Conservation (phyloP, 164 flowering plant genomes). For the Berberis vulgaris region DNA sequence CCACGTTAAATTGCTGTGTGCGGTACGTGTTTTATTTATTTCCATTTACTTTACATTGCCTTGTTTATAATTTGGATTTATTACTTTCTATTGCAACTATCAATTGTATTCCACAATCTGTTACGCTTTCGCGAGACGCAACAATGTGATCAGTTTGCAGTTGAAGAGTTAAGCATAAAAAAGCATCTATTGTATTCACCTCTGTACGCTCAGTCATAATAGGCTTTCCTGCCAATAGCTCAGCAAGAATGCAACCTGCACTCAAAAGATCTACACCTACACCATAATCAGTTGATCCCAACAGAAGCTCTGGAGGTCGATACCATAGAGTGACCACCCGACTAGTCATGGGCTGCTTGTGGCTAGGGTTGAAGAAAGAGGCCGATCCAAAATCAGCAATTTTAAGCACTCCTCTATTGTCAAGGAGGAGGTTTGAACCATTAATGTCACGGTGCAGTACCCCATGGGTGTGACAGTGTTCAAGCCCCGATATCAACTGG, state of each 20-base stretch:
- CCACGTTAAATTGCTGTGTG: too few relatives aligned
- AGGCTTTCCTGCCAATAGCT: constrained; percentile 79
- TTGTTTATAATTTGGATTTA: too few relatives aligned
- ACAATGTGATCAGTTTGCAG: too few relatives aligned
- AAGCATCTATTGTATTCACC: constrained; percentile 23
- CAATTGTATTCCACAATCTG: too few relatives aligned
- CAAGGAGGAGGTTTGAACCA: constrained; percentile 85
- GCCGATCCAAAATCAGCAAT: constrained; percentile 68
- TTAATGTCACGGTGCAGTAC: constrained; percentile 76
- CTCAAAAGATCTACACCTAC: constrained; percentile 96
- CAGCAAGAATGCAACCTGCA: constrained; percentile 87
- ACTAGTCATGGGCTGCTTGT: constrained; percentile 77
- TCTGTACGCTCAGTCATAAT: constrained; percentile 92
- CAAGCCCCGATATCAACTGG: constrained; percentile 38
- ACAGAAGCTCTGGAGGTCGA: constrained; percentile 57
- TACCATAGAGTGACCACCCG: constrained; percentile 44
- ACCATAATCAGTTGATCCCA: constrained; percentile 82
- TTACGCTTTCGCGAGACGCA: too few relatives aligned
- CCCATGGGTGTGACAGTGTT: constrained; percentile 34
- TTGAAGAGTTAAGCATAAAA: too few relatives aligned
- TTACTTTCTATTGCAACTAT: too few relatives aligned
- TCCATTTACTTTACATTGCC: too few relatives aligned
- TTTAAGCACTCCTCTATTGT: constrained; percentile 62
- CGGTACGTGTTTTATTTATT: too few relatives aligned
- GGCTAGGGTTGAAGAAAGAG: constrained; percentile 34